Conservation (phyloP, 768 basidiomycete species). For the Pleurotus djamor region DNA sequence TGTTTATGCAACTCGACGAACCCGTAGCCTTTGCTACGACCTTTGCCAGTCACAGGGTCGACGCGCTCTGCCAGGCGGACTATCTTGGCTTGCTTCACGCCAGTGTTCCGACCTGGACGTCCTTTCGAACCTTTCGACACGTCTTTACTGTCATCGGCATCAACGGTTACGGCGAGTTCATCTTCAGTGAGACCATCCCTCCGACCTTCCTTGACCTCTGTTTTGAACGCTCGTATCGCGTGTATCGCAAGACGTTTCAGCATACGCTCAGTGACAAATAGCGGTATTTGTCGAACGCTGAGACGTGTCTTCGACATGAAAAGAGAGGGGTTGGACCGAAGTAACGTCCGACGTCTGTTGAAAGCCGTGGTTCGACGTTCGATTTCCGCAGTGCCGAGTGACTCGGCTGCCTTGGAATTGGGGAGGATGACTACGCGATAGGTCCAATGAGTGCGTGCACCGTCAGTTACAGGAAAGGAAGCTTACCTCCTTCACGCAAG, state of each 20-base stretch:
- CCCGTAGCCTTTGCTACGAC: slow-evolving; percentile 91
- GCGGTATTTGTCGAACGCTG: slow-evolving; percentile 89
- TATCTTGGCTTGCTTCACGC: slow-evolving; percentile 90
- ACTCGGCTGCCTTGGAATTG: slow-evolving; percentile 75
- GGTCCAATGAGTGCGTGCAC: not conserved
- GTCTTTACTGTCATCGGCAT: slow-evolving; percentile 16
- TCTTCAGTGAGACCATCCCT: slow-evolving; percentile 67
- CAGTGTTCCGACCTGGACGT: slow-evolving; percentile 25
- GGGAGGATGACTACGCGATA: slow-evolving; percentile 76
- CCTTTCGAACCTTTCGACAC: slow-evolving; percentile 23
- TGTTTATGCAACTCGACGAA: slow-evolving; percentile 91
- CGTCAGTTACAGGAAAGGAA: not conserved
- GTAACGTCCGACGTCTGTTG: slow-evolving; percentile 77
- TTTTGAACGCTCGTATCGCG: slow-evolving; percentile 75
- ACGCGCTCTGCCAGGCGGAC: slow-evolving; percentile 88
- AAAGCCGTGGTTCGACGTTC: slow-evolving; percentile 85
- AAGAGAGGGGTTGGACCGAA: slow-evolving; percentile 90
- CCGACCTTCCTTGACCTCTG: slow-evolving; percentile 63
- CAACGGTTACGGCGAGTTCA: slow-evolving; percentile 55
- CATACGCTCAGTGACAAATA: slow-evolving; percentile 86
- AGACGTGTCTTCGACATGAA: slow-evolving; percentile 95
- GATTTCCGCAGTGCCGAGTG: slow-evolving; percentile 70
- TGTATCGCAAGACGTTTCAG: slow-evolving; percentile 87
- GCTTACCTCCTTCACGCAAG: slow-evolving; percentile 90
- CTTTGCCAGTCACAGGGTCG: slow-evolving; percentile 84